phyloP scores from a whole-genome alignment of 352 stramenopile species.

The Phytophthora cactorum region DNA sequence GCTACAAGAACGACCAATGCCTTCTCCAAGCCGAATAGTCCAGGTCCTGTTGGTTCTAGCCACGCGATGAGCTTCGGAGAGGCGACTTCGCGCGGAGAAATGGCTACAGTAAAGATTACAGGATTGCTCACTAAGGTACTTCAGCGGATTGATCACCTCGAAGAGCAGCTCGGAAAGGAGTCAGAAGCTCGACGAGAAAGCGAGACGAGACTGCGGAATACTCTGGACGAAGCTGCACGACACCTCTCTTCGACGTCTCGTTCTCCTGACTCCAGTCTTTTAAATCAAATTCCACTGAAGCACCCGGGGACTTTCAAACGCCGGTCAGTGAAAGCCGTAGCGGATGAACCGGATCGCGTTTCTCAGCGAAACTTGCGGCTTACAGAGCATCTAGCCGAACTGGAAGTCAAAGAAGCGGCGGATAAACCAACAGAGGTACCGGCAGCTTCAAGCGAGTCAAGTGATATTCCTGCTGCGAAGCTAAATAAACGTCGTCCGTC shows the following conservation, averaged over 20 bases:
- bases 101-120: slow-evolving; percentile 31
- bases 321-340: slow-evolving; percentile 19
- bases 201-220: slow-evolving; percentile 46
- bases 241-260: slow-evolving; percentile 12
- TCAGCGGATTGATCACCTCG: slow-evolving; percentile 54
- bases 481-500: slow-evolving; percentile 37
- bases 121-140: slow-evolving; percentile 57
- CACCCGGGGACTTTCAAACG: slow-evolving; percentile 18
- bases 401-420: slow-evolving; percentile 3
- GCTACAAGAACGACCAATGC: slow-evolving; percentile 8
- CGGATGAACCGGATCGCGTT: slow-evolving; percentile 66
- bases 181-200: slow-evolving; percentile 56
- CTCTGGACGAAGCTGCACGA: slow-evolving; percentile 19
- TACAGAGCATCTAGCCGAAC: slow-evolving; percentile 15
- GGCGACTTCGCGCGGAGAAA: slow-evolving; percentile 11
- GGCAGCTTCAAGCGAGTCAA: slow-evolving; percentile 39
- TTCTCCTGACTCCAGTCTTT: not conserved
- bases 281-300: not conserved
- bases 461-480: slow-evolving; percentile 38
- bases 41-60: not conserved
- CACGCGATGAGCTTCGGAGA: slow-evolving; percentile 30
- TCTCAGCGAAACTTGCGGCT: slow-evolving; percentile 63
- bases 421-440: slow-evolving; percentile 15
- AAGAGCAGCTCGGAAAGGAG: slow-evolving; percentile 55
- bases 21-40: not conserved